phyloP scores from a whole-genome alignment of 257 asterid genomes.

The Parsonsia alboflavescens region DNA sequence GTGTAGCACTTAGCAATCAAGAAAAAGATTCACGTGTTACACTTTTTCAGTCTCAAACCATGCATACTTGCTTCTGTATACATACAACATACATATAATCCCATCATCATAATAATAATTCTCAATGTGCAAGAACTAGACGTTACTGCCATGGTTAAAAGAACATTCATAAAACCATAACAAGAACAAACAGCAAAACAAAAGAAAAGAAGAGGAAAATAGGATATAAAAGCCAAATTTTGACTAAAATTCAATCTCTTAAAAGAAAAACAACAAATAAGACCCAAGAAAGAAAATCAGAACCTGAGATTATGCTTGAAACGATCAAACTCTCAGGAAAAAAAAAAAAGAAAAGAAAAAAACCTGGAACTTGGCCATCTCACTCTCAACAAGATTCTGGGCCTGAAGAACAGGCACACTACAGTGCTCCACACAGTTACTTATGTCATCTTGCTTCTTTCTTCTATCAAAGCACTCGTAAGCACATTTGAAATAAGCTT shows the following conservation, averaged over 20 bases:
- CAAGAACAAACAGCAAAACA: background rate
- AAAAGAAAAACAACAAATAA: background rate
- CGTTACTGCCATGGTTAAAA: too few relatives aligned
- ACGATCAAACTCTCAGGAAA: background rate
- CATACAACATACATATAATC: background rate
- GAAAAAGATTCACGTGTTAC: background rate
- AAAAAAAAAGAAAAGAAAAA: background rate
- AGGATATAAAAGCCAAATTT: background rate
- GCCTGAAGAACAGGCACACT: slow-evolving; percentile 76
- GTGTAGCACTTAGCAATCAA: background rate
- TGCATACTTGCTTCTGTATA: background rate
- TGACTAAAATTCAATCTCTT: background rate
- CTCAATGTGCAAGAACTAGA: background rate
- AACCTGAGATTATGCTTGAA: background rate
- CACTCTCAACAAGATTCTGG: slow-evolving; percentile 75
- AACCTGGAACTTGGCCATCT: slow-evolving; percentile 72
- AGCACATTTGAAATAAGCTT: slow-evolving; percentile 94
- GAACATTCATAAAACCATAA: background rate
- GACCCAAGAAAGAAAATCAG: background rate
- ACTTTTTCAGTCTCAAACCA: background rate
- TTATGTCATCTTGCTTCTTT: slow-evolving; percentile 55
- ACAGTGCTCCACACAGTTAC: slow-evolving; percentile 88
- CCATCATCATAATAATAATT: background rate
- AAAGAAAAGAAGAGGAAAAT: background rate
- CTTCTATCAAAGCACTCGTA: slow-evolving; percentile 83